A percentile compares a stretch with the other conserved stretches of the same genome.
These are phyloP conservation scores for Penstemon davidsonii DNA, from an alignment of 257 asterid genomes.

Conservation along the genomic window DNA sequence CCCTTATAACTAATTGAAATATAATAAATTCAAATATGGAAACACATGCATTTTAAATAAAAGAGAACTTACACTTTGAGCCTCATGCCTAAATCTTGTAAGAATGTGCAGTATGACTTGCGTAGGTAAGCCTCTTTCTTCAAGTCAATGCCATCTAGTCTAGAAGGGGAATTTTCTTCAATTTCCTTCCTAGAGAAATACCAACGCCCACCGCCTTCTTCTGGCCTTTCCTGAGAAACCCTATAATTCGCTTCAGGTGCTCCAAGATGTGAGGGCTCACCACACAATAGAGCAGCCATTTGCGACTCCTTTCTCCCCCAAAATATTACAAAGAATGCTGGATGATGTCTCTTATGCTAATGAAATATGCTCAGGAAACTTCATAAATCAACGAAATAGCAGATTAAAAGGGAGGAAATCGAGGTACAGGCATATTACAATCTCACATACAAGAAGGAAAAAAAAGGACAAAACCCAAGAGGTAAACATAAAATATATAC, in stretches of 20 bases:
- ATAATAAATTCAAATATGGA: background rate
- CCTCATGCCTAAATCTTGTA: constrained; percentile 91
- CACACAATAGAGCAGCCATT: constrained; percentile 65
- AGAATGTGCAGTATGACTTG: constrained; percentile 77
- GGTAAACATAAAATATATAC: too few species aligned
- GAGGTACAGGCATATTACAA: background rate
- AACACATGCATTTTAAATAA: background rate
- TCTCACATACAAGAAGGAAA: background rate
- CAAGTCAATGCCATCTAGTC: constrained; percentile 76
- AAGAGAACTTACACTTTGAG: constrained; percentile 83
- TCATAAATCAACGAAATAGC: constrained; percentile 26
- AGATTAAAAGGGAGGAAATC: background rate
- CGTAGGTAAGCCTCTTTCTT: constrained; percentile 84
- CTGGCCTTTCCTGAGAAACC: constrained; percentile 57
- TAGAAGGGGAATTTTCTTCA: constrained; percentile 86
- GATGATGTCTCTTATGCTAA: constrained; percentile 30
- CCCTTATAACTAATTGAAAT: background rate
- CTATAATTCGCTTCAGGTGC: constrained; percentile 52
- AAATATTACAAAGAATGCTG: constrained; percentile 18
- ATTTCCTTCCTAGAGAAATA: constrained; percentile 81
- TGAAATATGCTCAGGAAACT: constrained; percentile 33
- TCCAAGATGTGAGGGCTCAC: constrained; percentile 72
- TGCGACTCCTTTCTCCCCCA: constrained; percentile 39
- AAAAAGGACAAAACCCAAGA: background rate
- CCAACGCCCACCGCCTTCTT: constrained; percentile 69